A percentile compares a stretch with the other conserved stretches of the same genome.
phyloP scores from a whole-genome alignment of 2,329 filamentous ascomycete species.

The Parascedosporium putredinis region DNA sequence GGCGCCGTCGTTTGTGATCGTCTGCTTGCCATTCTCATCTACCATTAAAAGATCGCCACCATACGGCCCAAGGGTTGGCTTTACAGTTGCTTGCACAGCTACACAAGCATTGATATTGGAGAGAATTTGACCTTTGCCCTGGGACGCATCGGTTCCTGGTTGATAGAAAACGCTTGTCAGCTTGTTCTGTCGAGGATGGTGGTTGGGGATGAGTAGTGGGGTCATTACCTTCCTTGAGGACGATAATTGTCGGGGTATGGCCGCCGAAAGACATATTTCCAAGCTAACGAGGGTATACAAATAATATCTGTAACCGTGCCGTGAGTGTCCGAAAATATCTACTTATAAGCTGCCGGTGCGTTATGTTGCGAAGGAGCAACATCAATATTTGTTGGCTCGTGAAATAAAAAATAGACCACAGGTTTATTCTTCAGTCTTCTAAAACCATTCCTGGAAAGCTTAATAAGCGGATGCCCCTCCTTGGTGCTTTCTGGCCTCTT shows the following conservation, averaged over 20 bases:
- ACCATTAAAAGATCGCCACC: conserved; percentile 94
- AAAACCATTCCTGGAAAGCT: too few relatives aligned
- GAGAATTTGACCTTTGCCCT: conserved; percentile 91
- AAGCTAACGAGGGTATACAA: background rate
- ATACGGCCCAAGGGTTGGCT: conserved; percentile 90
- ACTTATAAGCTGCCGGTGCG: too few relatives aligned
- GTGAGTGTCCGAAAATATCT: background rate
- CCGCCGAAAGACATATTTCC: conserved; percentile 84
- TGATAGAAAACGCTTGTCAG: conserved; percentile 9
- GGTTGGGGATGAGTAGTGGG: conserved; percentile 24
- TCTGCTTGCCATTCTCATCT: conserved; percentile 89
- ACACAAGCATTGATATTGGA: conserved; percentile 98
- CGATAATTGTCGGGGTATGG: conserved; percentile 94
- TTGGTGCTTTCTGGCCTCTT: too few relatives aligned
- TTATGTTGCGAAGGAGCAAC: too few relatives aligned
- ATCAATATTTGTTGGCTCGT: too few relatives aligned
- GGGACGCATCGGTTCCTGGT: conserved; percentile 88
- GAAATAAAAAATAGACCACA: too few relatives aligned
- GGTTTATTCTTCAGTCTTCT: too few relatives aligned
- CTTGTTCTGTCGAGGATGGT: background rate
- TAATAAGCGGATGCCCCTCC: too few relatives aligned
- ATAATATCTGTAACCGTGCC: background rate
- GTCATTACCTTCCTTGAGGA: conserved; percentile 79
- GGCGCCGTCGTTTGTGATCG: conserved; percentile 97
- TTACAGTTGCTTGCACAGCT: conserved; percentile 90